Conservation (phyloP, 2,329 filamentous ascomycete genomes). For the Aspergillus pseudoterreus region DNA sequence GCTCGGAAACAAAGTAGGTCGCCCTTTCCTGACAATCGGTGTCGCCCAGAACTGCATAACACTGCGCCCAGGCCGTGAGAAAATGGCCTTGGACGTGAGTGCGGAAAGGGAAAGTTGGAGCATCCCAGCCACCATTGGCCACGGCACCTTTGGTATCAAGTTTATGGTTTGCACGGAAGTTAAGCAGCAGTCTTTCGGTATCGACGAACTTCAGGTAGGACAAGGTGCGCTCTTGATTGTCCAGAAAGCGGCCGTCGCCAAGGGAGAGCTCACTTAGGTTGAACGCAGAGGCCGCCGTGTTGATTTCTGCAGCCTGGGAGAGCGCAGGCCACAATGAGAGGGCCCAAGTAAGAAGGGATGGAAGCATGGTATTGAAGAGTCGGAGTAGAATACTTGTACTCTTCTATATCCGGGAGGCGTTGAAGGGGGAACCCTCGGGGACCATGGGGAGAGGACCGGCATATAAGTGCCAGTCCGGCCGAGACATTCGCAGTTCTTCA, state of each 20-base stretch:
- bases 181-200: slow-evolving; percentile 47
- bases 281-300: background rate
- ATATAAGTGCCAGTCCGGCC: too few species aligned
- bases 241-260: slow-evolving; percentile 29
- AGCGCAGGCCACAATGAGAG: too few species aligned
- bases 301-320: background rate
- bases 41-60: slow-evolving; percentile 45
- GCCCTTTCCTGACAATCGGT: slow-evolving; percentile 46
- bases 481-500: too few species aligned
- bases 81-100: slow-evolving; percentile 52
- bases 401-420: too few species aligned
- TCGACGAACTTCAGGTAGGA: slow-evolving; percentile 47
- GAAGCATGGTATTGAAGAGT: too few species aligned
- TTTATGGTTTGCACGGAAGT: slow-evolving; percentile 47
- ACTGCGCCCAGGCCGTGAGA: slow-evolving; percentile 50
- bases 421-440: too few species aligned
- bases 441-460: too few species aligned
- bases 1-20: slow-evolving; percentile 43
- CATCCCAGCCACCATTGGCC: slow-evolving; percentile 52
- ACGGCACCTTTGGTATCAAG: slow-evolving; percentile 46
- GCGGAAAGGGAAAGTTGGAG: slow-evolving; percentile 52
- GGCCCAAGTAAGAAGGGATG: too few species aligned
- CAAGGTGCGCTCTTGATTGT: slow-evolving; percentile 48
- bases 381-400: too few species aligned
- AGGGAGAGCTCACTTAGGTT: background rate